Percentiles rank a stretch among this genome's conserved stretches.
Evolutionary conservation across 805 yeast genomes (phyloP).

Genomic region (Pichia gijzeniarum): DNA sequence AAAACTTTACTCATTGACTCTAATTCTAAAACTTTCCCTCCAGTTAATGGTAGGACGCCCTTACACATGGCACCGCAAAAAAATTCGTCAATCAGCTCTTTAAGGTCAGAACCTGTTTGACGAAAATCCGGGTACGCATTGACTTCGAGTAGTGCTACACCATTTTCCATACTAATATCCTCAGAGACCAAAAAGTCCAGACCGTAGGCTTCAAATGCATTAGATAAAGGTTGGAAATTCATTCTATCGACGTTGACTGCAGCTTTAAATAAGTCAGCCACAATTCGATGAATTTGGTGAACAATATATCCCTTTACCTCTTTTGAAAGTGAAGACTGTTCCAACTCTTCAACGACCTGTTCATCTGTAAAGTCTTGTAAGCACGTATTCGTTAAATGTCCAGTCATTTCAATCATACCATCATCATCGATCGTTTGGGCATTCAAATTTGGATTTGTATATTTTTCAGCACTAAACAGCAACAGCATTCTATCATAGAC

Average conservation of each 20-base stretch:
- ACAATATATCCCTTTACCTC: constrained; percentile 38
- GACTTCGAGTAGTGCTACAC: constrained; percentile 67
- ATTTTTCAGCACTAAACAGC: constrained; percentile 62
- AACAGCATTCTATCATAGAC: constrained; percentile 79
- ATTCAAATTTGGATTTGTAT: constrained; percentile 29
- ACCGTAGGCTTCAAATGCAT: constrained; percentile 85
- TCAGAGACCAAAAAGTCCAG: constrained; percentile 75
- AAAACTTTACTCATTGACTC: constrained; percentile 13
- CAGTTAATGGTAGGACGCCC: constrained; percentile 14
- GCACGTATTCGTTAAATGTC: constrained; percentile 94
- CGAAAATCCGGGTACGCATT: constrained; percentile 96
- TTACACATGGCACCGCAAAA: constrained; percentile 50
- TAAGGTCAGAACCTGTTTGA: constrained; percentile 82
- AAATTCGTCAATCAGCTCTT: constrained; percentile 55
- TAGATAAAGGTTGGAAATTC: constrained; percentile 73
- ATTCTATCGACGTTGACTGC: constrained; percentile 75
- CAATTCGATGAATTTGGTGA: constrained; percentile 50
- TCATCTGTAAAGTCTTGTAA: constrained; percentile 45
- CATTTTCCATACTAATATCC: constrained; percentile 26
- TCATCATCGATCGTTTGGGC: constrained; percentile 25
- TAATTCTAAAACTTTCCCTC: neutral
- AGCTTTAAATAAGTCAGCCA: constrained; percentile 70
- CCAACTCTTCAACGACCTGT: constrained; percentile 52
- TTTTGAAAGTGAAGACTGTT: constrained; percentile 37
- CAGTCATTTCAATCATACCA: constrained; percentile 42